Evolutionary conservation across 208 protist genomes (phyloP).

Genomic region (Trypanosoma grayi): DNA sequence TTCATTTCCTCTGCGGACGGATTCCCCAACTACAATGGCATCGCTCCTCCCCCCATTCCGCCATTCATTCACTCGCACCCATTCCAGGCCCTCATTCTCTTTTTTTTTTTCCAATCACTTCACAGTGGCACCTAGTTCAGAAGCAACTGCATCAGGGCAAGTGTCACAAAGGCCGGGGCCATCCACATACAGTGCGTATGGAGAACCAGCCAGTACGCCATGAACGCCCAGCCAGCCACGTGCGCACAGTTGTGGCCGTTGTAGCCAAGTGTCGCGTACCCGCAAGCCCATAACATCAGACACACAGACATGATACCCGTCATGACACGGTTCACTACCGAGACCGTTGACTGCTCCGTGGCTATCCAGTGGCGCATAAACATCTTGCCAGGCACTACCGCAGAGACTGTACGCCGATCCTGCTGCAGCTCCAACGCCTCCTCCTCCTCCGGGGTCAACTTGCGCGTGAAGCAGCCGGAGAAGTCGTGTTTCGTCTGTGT

Average conservation of each 20-base stretch:
- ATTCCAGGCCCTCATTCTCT: not conserved
- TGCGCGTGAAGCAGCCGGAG: constrained; percentile 49
- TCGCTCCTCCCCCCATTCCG: no score
- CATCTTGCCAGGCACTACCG: constrained; percentile 85
- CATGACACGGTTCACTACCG: constrained; percentile 84
- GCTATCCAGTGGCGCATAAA: constrained; percentile 93
- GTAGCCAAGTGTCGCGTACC: constrained; percentile 85
- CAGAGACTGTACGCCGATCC: constrained; percentile 70
- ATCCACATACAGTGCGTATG: constrained; percentile 79
- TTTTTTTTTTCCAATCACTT: no score
- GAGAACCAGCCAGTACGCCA: constrained; percentile 83
- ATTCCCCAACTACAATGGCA: no score
- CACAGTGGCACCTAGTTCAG: constrained; percentile 42
- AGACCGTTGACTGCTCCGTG: constrained; percentile 85
- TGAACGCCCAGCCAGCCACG: constrained; percentile 74
- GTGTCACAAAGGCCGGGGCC: constrained; percentile 32
- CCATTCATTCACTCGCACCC: no score
- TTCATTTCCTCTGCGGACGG: no score
- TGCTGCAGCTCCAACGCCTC: constrained; percentile 39
- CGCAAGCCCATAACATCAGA: constrained; percentile 77
- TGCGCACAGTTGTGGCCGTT: constrained; percentile 83
- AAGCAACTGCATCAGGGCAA: constrained; percentile 60
- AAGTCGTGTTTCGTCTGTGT: constrained; percentile 78
- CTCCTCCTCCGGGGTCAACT: constrained; percentile 53
- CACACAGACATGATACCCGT: constrained; percentile 81